phyloP scores from a whole-genome alignment of 495 filamentous ascomycete species.

The Penicillium simplicissimum region DNA sequence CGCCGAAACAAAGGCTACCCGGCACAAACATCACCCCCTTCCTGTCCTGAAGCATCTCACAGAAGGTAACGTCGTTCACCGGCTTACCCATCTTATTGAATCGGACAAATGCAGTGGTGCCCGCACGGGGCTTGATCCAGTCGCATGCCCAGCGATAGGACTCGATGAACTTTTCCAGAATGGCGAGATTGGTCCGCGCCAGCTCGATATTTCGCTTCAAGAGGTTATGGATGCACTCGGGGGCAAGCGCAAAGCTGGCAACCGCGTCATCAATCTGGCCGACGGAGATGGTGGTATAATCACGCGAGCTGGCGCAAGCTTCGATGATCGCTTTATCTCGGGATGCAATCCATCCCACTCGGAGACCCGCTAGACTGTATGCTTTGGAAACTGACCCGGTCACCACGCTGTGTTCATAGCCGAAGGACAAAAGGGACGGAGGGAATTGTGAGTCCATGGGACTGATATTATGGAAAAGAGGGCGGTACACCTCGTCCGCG shows the following conservation, averaged over 20 bases:
- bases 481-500: conserved; percentile 85
- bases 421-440: conserved; percentile 68
- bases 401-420: conserved; percentile 67
- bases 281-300: conserved; percentile 88
- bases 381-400: conserved; percentile 88
- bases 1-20: conserved; percentile 73
- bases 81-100: conserved; percentile 64
- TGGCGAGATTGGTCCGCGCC: conserved; percentile 66
- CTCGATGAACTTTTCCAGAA: conserved; percentile 69
- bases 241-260: conserved; percentile 70
- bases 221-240: conserved; percentile 63
- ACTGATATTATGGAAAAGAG: conserved; percentile 77
- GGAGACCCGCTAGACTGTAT: conserved; percentile 80
- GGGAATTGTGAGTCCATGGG: conserved; percentile 59
- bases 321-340: conserved; percentile 63
- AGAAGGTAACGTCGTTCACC: conserved; percentile 73
- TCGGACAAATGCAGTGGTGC: conserved; percentile 79
- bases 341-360: conserved; percentile 81
- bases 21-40: conserved; percentile 81
- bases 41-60: conserved; percentile 64
- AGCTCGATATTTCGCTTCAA: conserved; percentile 69
- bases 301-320: conserved; percentile 62
- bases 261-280: conserved; percentile 79
- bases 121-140: conserved; percentile 78
- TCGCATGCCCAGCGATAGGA: conserved; percentile 61